phyloP scores from a whole-genome alignment of 2,329 filamentous ascomycete genomes.

The Decorospora gaudefroyi region DNA sequence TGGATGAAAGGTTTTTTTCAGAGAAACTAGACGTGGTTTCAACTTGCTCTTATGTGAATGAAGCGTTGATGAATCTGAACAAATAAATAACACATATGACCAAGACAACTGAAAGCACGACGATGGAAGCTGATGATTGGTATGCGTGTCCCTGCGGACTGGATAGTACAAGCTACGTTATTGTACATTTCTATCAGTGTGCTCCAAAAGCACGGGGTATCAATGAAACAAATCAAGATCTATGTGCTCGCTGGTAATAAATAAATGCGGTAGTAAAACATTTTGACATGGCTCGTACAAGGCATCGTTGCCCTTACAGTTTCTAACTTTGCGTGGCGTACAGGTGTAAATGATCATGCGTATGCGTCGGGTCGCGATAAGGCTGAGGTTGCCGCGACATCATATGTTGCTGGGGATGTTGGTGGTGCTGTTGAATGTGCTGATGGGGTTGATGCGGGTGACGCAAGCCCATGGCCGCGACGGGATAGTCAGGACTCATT shows the following conservation, averaged over 20 bases:
- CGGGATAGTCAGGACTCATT: constrained; percentile 30
- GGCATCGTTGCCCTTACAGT: constrained; percentile 7
- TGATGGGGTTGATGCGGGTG: constrained; percentile 25
- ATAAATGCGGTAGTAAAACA: constrained; percentile 1
- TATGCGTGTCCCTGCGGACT: neutral
- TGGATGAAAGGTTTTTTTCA: no score
- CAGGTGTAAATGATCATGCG: constrained; percentile 33
- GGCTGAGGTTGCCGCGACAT: constrained; percentile 26
- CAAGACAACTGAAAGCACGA: no score
- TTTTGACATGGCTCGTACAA: constrained; percentile 5
- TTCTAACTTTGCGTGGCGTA: constrained; percentile 28
- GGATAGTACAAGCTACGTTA: constrained; percentile 6
- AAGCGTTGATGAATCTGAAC: no score
- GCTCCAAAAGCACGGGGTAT: constrained; percentile 27
- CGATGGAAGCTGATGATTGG: no score
- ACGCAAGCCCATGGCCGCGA: constrained; percentile 28
- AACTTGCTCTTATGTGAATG: no score
- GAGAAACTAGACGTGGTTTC: no score
- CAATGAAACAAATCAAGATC: constrained; percentile 18
- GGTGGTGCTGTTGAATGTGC: constrained; percentile 20
- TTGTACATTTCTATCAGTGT: constrained; percentile 24
- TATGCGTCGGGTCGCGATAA: constrained; percentile 25
- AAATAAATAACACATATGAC: no score
- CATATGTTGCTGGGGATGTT: constrained; percentile 30
- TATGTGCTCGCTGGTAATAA: constrained; percentile 25